Conservation (phyloP, 225 moss, liverwort and hornwort species). For the Straminergon stramineum region DNA sequence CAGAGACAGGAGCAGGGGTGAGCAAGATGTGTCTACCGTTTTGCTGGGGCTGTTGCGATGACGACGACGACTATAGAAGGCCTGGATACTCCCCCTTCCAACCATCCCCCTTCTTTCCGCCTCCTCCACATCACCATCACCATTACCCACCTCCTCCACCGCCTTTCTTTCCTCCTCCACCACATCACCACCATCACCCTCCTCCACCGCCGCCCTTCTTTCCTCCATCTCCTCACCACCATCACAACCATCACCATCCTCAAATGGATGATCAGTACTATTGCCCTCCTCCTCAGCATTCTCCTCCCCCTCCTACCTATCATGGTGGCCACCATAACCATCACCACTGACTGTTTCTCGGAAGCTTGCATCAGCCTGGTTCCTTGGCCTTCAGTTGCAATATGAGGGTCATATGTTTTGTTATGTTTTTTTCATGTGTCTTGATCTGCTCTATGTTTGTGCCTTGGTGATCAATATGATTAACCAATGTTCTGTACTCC, state of each 20-base stretch:
- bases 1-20: background rate
- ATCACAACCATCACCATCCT: background rate
- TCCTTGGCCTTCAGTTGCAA: background rate
- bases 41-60: slow-evolving; percentile 9
- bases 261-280: background rate
- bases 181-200: slow-evolving; percentile 11
- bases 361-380: background rate
- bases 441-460: background rate
- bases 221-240: background rate
- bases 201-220: background rate
- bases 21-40: slow-evolving; percentile 41
- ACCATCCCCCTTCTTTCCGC: slow-evolving; percentile 20
- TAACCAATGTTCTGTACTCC: background rate
- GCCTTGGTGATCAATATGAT: background rate
- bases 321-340: slow-evolving; percentile 31
- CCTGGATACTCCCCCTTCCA: slow-evolving; percentile 5
- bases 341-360: slow-evolving; percentile 2
- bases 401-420: background rate
- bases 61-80: slow-evolving; percentile 12
- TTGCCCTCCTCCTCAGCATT: slow-evolving; percentile 13
- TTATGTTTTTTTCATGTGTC: background rate
- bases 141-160: background rate
- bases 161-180: background rate
- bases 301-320: slow-evolving; percentile 14
- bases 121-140: slow-evolving; percentile 3